Percentiles rank a stretch among this genome's conserved stretches.
Conservation (phyloP, 495 filamentous ascomycete species). For the Annulohypoxylon maeteangense region DNA sequence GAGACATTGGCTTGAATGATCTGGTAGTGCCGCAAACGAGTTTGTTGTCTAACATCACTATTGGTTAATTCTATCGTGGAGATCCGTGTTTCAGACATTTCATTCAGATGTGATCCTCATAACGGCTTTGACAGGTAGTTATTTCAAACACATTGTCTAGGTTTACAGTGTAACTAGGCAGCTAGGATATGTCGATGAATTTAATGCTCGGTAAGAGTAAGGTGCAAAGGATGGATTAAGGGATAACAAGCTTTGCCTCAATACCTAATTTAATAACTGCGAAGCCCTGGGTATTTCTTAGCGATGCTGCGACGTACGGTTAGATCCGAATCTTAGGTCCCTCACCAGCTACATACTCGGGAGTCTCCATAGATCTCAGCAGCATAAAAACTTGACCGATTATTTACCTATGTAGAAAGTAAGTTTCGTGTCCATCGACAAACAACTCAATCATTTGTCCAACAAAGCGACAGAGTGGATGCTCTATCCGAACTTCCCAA, state of each 20-base stretch:
- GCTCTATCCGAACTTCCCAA: background rate
- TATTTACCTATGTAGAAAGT: background rate
- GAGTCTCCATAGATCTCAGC: conserved; percentile 19
- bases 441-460: background rate
- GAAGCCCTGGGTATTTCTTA: background rate
- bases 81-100: conserved; percentile 36
- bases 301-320: conserved; percentile 26
- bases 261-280: background rate
- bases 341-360: conserved; percentile 19
- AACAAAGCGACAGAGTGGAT: background rate
- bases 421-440: background rate
- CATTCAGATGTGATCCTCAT: conserved; percentile 11
- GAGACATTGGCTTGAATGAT: conserved; percentile 7
- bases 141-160: background rate
- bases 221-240: conserved; percentile 18
- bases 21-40: conserved; percentile 14
- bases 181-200: too few relatives aligned
- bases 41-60: conserved; percentile 24
- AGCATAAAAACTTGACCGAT: background rate
- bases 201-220: background rate
- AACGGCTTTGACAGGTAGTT: conserved; percentile 3
- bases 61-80: conserved; percentile 34
- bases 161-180: conserved; percentile 6
- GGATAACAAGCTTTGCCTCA: background rate
- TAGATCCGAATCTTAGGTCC: conserved; percentile 27